Conservation (phyloP, 495 filamentous ascomycete genomes). For the Rhizodiscina lignyota region DNA sequence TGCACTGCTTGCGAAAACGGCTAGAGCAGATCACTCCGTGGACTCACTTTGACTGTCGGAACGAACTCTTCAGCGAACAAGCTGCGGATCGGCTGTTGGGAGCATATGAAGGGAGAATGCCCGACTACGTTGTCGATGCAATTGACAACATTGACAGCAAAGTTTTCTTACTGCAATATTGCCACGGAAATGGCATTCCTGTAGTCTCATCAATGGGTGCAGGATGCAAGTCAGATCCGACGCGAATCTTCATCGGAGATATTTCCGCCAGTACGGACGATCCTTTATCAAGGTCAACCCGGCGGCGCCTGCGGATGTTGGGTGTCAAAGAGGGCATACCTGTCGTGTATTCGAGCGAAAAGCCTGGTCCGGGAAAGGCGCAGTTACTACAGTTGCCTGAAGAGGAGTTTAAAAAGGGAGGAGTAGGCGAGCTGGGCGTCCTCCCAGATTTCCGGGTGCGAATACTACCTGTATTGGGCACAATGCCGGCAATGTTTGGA, state of each 20-base stretch:
- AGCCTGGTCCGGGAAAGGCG: slow-evolving; percentile 81
- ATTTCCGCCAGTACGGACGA: slow-evolving; percentile 84
- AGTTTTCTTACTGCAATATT: slow-evolving; percentile 80
- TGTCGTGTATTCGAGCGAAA: slow-evolving; percentile 86
- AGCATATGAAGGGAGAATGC: slow-evolving; percentile 43
- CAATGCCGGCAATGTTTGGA: slow-evolving; percentile 94
- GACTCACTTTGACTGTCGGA: slow-evolving; percentile 74
- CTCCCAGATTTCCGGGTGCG: slow-evolving; percentile 84
- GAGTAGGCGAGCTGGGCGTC: slow-evolving; percentile 70
- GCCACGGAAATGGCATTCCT: slow-evolving; percentile 51
- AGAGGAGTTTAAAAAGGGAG: slow-evolving; percentile 77
- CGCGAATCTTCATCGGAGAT: slow-evolving; percentile 77
- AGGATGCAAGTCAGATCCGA: slow-evolving; percentile 93
- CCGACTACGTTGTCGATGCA: slow-evolving; percentile 84
- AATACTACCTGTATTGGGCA: slow-evolving; percentile 86
- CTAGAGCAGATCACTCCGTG: slow-evolving; percentile 79
- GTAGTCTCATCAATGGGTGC: slow-evolving; percentile 95
- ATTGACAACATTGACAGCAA: slow-evolving; percentile 98
- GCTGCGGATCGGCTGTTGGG: slow-evolving; percentile 48
- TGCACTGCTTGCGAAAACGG: slow-evolving; percentile 59
- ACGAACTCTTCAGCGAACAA: slow-evolving; percentile 59
- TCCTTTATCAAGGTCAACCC: slow-evolving; percentile 68
- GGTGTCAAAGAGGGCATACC: slow-evolving; percentile 78
- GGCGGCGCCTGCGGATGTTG: slow-evolving; percentile 57
- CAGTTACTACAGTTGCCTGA: slow-evolving; percentile 71